These are phyloP conservation scores for Martiniozyma asiatica DNA, from an alignment of 1,139 yeast genomes.

Conservation along the genomic window DNA sequence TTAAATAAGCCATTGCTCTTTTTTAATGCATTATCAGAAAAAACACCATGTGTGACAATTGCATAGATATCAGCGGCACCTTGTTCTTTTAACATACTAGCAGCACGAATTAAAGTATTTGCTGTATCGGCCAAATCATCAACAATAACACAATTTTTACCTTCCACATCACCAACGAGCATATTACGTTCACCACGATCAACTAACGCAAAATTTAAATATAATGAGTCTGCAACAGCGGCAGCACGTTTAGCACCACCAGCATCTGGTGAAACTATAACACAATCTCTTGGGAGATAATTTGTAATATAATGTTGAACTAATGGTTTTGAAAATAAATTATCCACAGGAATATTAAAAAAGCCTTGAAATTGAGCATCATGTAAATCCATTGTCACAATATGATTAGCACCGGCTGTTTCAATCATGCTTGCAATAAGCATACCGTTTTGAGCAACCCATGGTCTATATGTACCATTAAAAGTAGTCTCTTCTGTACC, in stretches of 20 bases:
- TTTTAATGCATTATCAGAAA: constrained; percentile 81
- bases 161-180: constrained; percentile 88
- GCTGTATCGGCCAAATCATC: constrained; percentile 95
- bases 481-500: constrained; percentile 13
- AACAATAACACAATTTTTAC: constrained; percentile 70
- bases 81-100: constrained; percentile 79
- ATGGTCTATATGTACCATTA: constrained; percentile 66
- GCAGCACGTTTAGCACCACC: constrained; percentile 98
- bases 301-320: constrained; percentile 70
- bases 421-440: constrained; percentile 78
- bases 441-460: constrained; percentile 96
- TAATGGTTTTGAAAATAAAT: constrained; percentile 74
- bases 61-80: constrained; percentile 86
- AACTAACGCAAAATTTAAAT: constrained; percentile 76
- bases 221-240: constrained; percentile 81
- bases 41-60: constrained; percentile 83
- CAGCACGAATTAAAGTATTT: constrained; percentile 84
- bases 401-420: constrained; percentile 93
- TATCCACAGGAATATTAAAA: constrained; percentile 87
- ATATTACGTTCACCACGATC: constrained; percentile 26
- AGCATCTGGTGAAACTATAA: constrained; percentile 89
- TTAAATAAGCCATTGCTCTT: constrained; percentile 60
- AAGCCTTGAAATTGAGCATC: constrained; percentile 94
- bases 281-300: constrained; percentile 65
- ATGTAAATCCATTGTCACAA: constrained; percentile 95